A percentile compares a stretch with the other conserved stretches of the same genome.
phyloP scores from a whole-genome alignment of 164 flowering plant genomes.

The Kalanchoe fedtschenkoi region DNA sequence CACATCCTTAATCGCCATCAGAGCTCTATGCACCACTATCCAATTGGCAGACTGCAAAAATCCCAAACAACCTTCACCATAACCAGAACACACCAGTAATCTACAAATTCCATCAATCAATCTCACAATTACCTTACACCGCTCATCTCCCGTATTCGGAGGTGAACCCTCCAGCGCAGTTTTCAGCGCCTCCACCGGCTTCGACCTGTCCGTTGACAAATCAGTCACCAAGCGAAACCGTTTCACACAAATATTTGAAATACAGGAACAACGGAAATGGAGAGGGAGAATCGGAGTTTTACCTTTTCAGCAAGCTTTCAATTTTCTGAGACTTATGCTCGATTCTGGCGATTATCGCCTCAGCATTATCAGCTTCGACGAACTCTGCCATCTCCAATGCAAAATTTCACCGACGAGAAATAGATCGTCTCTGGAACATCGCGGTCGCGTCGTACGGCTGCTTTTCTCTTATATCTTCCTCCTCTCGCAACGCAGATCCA shows the following conservation, averaged over 20 bases:
- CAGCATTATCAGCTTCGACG: conserved; percentile 68
- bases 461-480: too few relatives aligned
- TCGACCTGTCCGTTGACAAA: conserved; percentile 25
- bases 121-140: conserved; percentile 56
- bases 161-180: conserved; percentile 93
- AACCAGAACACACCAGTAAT: background rate
- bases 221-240: background rate
- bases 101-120: background rate
- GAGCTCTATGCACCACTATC: conserved; percentile 88
- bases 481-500: too few relatives aligned
- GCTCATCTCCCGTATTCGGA: conserved; percentile 68
- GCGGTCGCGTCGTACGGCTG: too few relatives aligned
- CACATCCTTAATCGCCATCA: conserved; percentile 88
- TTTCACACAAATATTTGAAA: background rate
- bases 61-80: background rate
- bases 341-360: conserved; percentile 78
- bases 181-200: conserved; percentile 87
- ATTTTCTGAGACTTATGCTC: conserved; percentile 89
- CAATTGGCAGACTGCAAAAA: conserved; percentile 81
- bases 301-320: conserved; percentile 91
- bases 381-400: conserved; percentile 18
- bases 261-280: background rate
- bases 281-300: background rate
- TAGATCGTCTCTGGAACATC: too few relatives aligned
- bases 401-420: conserved; percentile 6